Conservation (phyloP, 495 filamentous ascomycete species). For the Penicillium cataractarum region DNA sequence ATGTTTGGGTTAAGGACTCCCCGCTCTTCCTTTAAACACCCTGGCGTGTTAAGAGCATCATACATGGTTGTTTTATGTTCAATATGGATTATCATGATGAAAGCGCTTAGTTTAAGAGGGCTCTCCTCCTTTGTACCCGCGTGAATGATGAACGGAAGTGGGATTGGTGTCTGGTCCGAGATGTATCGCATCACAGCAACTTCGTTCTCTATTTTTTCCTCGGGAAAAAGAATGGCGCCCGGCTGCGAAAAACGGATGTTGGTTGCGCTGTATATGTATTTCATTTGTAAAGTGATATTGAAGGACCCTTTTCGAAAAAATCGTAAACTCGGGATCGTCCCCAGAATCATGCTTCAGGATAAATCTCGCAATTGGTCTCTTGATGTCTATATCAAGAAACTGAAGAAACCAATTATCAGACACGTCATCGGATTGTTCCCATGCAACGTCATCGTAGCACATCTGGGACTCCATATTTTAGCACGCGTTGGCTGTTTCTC, state of each 20-base stretch:
- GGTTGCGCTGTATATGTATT: constrained; percentile 7
- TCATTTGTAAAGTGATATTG: constrained; percentile 22
- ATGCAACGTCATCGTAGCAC: constrained; percentile 23
- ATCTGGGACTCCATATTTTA: constrained; percentile 12
- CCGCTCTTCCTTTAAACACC: constrained; percentile 14
- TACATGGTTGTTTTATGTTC: constrained; percentile 36
- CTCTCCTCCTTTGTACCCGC: constrained; percentile 32
- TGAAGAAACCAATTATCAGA: constrained; percentile 22
- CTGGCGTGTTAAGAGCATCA: constrained; percentile 34
- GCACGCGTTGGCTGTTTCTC: background rate
- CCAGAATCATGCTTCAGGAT: constrained; percentile 14
- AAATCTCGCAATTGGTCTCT: constrained; percentile 16
- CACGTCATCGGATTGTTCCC: constrained; percentile 21
- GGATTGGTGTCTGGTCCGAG: constrained; percentile 39
- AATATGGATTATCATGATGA: constrained; percentile 48
- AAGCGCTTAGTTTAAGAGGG: constrained; percentile 39
- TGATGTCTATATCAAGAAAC: constrained; percentile 13
- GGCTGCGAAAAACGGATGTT: constrained; percentile 20
- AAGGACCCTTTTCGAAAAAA: constrained; percentile 20
- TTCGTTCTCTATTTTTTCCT: constrained; percentile 46
- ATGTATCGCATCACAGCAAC: constrained; percentile 48
- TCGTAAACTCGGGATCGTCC: constrained; percentile 9
- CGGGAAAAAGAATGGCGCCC: constrained; percentile 29
- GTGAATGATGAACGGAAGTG: constrained; percentile 40
- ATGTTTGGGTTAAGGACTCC: constrained; percentile 37